These are phyloP conservation scores for Cyberlindnera japonica DNA, from an alignment of 805 yeast species.

Conservation along the genomic window DNA sequence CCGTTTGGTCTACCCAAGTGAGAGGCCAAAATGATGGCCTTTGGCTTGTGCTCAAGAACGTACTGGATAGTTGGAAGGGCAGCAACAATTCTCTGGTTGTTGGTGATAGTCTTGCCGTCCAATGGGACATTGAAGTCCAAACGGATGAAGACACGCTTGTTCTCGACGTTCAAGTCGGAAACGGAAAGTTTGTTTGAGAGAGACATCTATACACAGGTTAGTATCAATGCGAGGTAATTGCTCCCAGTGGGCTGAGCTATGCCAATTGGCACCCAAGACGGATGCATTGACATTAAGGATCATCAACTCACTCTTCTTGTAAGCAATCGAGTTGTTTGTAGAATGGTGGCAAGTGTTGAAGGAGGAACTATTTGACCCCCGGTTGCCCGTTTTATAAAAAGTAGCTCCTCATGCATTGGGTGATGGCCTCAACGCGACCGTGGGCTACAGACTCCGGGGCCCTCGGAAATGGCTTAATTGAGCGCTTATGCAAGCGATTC, in stretches of 20 bases:
- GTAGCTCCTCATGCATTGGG: constrained; percentile 8
- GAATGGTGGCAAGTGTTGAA: constrained; percentile 1
- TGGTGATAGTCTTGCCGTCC: constrained; percentile 95
- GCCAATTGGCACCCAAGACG: background rate
- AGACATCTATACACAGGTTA: constrained; percentile 57
- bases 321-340: constrained; percentile 2
- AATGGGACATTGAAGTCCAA: constrained; percentile 95
- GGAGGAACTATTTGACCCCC: background rate
- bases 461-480: too few relatives aligned
- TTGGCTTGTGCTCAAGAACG: constrained; percentile 88
- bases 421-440: constrained; percentile 10
- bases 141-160: constrained; percentile 97
- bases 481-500: too few relatives aligned
- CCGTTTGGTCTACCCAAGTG: constrained; percentile 99
- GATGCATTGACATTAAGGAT: background rate
- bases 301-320: constrained; percentile 9
- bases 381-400: constrained; percentile 2
- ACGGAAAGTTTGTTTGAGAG: constrained; percentile 90
- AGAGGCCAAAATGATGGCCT: constrained; percentile 88
- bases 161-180: constrained; percentile 80
- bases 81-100: constrained; percentile 99
- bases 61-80: constrained; percentile 98
- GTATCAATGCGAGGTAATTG: background rate
- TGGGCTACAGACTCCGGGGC: constrained; percentile 4
- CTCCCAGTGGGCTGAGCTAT: background rate